These are phyloP conservation scores for Luzula sylvatica DNA, from an alignment of 176 grass and related monocot species.

Conservation along the genomic window DNA sequence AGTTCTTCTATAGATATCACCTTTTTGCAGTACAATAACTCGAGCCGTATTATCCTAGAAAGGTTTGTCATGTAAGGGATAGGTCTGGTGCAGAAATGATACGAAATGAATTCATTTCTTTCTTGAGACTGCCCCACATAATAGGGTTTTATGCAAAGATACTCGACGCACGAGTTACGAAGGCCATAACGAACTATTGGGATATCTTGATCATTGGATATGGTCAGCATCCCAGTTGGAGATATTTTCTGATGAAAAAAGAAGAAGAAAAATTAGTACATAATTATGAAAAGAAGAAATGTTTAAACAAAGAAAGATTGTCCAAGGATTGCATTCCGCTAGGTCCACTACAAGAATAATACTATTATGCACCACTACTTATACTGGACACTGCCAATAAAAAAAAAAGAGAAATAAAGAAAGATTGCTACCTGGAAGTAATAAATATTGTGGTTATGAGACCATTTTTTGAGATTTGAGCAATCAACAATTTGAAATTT, in stretches of 20 bases:
- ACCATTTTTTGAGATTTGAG: not conserved
- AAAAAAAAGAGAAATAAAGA: not conserved
- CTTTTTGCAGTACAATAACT: not conserved
- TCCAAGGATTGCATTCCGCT: too few species aligned
- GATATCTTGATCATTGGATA: not conserved
- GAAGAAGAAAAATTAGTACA: not conserved
- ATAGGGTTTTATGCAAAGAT: slow-evolving; percentile 1
- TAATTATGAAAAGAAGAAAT: not conserved
- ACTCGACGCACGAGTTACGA: not conserved
- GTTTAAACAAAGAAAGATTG: too few species aligned
- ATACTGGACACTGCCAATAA: not conserved
- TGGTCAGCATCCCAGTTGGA: not conserved
- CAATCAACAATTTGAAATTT: not conserved
- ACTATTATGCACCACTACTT: too few species aligned
- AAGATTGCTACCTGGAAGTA: not conserved
- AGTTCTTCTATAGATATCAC: not conserved
- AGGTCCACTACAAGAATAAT: too few species aligned
- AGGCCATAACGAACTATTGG: not conserved
- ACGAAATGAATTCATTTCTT: not conserved
- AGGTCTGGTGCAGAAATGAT: not conserved
- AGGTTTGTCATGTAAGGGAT: not conserved
- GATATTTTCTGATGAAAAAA: not conserved
- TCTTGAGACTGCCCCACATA: not conserved
- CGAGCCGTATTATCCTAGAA: not conserved
- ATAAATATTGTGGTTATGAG: not conserved